A percentile compares a stretch with the other conserved stretches of the same genome.
phyloP scores from a whole-genome alignment of 83 land plant genomes.

The Diphasiastrum complanatum region DNA sequence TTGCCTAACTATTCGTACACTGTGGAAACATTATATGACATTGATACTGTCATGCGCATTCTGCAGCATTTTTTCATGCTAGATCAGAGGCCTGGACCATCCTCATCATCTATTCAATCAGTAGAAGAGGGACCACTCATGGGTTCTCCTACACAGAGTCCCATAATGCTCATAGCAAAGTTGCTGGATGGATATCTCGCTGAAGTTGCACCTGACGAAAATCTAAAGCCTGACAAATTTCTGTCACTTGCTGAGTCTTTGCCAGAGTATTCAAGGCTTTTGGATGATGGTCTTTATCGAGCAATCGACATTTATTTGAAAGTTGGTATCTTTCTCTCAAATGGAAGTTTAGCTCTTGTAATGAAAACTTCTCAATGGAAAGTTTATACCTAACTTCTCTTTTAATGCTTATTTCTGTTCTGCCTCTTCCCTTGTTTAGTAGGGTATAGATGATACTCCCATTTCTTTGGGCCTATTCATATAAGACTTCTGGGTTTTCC shows the following conservation, averaged over 20 bases:
- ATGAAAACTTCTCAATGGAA: neutral
- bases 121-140: slow-evolving; percentile 11
- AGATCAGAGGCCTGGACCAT: neutral
- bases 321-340: slow-evolving; percentile 29
- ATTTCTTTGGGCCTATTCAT: no score
- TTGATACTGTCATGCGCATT: slow-evolving; percentile 12
- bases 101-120: neutral
- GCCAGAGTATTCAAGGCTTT: slow-evolving; percentile 53
- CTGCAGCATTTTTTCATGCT: neutral
- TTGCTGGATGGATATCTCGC: slow-evolving; percentile 63
- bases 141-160: slow-evolving; percentile 35
- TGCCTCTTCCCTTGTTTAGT: no score
- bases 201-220: slow-evolving; percentile 65
- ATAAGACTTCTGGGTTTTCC: no score
- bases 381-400: neutral
- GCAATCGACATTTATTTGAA: slow-evolving; percentile 72
- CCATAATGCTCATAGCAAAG: slow-evolving; percentile 56
- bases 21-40: slow-evolving; percentile 17
- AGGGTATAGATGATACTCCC: no score
- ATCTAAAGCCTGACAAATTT: slow-evolving; percentile 52
- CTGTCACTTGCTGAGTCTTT: slow-evolving; percentile 51
- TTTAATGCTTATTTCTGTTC: no score
- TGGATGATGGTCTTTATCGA: slow-evolving; percentile 69
- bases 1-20: slow-evolving; percentile 19
- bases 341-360: neutral